phyloP scores from a whole-genome alignment of 1,284 basidiomycete species.

The Boletellus dicymbophilus region DNA sequence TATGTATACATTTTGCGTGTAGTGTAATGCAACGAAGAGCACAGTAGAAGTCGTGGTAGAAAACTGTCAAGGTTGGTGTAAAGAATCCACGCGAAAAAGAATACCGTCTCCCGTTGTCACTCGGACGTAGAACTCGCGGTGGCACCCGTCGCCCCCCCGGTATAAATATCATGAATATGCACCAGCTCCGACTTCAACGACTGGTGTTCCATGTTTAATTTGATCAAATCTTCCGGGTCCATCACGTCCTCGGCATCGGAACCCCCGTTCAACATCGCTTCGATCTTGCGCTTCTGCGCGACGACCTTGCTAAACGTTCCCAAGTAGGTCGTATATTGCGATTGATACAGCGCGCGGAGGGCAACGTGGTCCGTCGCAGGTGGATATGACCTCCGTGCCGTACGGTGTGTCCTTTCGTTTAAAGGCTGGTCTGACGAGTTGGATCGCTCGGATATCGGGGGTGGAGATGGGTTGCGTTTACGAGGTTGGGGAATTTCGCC shows the following conservation, averaged over 20 bases:
- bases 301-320: slow-evolving; percentile 45
- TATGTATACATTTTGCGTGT: neutral
- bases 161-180: slow-evolving; percentile 42
- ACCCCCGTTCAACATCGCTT: slow-evolving; percentile 37
- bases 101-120: slow-evolving; percentile 1
- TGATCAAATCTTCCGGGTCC: slow-evolving; percentile 51
- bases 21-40: neutral
- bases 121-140: slow-evolving; percentile 3
- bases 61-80: neutral
- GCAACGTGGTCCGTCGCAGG: slow-evolving; percentile 48
- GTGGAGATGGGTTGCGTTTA: slow-evolving; percentile 26
- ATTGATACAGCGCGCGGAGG: slow-evolving; percentile 53
- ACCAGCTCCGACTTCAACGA: slow-evolving; percentile 48
- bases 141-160: slow-evolving; percentile 10
- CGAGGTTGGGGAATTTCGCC: slow-evolving; percentile 34
- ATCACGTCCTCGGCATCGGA: slow-evolving; percentile 45
- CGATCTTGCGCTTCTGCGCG: slow-evolving; percentile 49
- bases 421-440: slow-evolving; percentile 27
- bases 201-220: slow-evolving; percentile 44
- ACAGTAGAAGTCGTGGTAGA: neutral
- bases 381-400: slow-evolving; percentile 30
- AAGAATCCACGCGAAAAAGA: neutral
- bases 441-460: slow-evolving; percentile 30
- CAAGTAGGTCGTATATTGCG: slow-evolving; percentile 52
- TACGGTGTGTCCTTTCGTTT: slow-evolving; percentile 19